Conservation (phyloP, 2,329 filamentous ascomycete genomes). For the Penicillium digitatum region DNA sequence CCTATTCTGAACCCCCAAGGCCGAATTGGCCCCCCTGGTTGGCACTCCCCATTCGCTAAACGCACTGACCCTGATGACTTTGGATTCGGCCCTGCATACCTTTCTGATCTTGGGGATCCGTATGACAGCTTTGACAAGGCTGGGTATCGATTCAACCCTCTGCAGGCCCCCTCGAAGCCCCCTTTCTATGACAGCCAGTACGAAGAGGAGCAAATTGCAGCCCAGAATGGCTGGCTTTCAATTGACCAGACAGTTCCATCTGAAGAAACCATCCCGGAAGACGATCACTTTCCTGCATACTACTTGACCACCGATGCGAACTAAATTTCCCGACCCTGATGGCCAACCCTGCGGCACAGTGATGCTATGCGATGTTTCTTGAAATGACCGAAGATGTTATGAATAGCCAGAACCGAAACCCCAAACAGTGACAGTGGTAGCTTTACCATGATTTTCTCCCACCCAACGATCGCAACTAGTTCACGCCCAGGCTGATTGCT, state of each 20-base stretch:
- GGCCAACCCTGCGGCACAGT: neutral
- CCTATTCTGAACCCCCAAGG: slow-evolving; percentile 28
- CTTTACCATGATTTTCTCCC: neutral
- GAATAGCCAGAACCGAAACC: neutral
- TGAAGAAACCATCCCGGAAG: slow-evolving; percentile 35
- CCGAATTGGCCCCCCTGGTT: slow-evolving; percentile 25
- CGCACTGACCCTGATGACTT: slow-evolving; percentile 14
- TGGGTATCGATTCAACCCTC: slow-evolving; percentile 34
- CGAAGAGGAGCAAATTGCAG: slow-evolving; percentile 10
- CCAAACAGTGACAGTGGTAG: neutral
- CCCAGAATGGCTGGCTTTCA: slow-evolving; percentile 15
- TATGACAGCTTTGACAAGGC: slow-evolving; percentile 26
- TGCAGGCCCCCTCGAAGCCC: slow-evolving; percentile 27
- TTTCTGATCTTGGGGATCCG: slow-evolving; percentile 20
- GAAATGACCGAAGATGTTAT: neutral
- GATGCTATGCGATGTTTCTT: neutral
- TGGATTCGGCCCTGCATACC: slow-evolving; percentile 25
- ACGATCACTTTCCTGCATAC: slow-evolving; percentile 31
- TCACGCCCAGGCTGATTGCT: neutral
- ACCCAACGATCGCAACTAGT: neutral
- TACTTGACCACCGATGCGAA: slow-evolving; percentile 30
- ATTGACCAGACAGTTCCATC: slow-evolving; percentile 26
- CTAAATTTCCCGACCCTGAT: slow-evolving; percentile 6
- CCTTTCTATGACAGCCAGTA: slow-evolving; percentile 23
- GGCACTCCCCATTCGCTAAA: slow-evolving; percentile 26